Conservation (phyloP, 2,329 filamentous ascomycete genomes). For the Knoxdaviesia proteae region DNA sequence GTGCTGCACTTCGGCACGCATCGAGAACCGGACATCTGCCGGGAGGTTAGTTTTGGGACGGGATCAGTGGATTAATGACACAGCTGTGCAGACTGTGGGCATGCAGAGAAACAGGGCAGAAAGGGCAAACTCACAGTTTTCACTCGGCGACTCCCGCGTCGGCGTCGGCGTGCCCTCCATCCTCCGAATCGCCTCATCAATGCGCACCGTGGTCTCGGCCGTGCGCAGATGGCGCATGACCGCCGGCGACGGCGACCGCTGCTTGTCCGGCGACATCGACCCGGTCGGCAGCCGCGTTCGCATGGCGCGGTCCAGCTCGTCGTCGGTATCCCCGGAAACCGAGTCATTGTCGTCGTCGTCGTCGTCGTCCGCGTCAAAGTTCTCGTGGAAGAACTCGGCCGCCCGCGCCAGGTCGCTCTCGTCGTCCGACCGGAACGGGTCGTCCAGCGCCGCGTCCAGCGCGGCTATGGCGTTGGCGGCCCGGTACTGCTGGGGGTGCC, state of each 20-base stretch:
- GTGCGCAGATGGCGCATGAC: conserved; percentile 13
- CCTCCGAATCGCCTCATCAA: conserved; percentile 12
- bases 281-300: conserved; percentile 33
- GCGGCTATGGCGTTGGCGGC: too few relatives aligned
- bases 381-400: conserved; percentile 3
- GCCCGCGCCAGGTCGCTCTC: conserved; percentile 3
- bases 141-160: conserved; percentile 5
- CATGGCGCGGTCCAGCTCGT: conserved; percentile 28
- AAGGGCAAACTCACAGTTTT: conserved; percentile 26
- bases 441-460: conserved; percentile 1
- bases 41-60: not conserved
- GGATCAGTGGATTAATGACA: too few relatives aligned
- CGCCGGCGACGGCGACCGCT: conserved; percentile 23
- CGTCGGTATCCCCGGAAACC: conserved; percentile 3
- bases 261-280: conserved; percentile 33
- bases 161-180: conserved; percentile 2
- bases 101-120: conserved; percentile 1
- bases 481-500: conserved; percentile 1
- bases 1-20: conserved; percentile 75
- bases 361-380: conserved; percentile 13
- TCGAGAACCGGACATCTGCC: conserved; percentile 68
- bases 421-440: not conserved
- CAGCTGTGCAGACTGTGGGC: too few relatives aligned
- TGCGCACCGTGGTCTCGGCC: conserved; percentile 16
- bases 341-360: conserved; percentile 7